Conservation (phyloP, 2,329 filamentous ascomycete species). For the Talaromyces rugulosus region DNA sequence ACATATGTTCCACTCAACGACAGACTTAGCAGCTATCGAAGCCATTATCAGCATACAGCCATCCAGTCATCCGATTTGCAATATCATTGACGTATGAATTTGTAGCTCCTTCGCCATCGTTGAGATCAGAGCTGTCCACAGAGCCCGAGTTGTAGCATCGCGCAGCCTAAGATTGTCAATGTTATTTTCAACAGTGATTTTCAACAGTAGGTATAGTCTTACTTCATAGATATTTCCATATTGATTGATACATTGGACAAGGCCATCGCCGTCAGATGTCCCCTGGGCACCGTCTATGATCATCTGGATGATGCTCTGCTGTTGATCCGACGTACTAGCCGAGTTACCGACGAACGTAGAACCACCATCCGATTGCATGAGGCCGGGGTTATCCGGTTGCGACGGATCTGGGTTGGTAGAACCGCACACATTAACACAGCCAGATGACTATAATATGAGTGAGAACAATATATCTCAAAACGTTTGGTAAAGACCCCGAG, state of each 20-base stretch:
- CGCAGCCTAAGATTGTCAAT: not conserved
- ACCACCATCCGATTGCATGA: constrained; percentile 12
- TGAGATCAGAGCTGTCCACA: constrained; percentile 7
- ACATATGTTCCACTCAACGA: not conserved
- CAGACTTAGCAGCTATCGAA: constrained; percentile 2
- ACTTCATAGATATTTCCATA: constrained; percentile 12
- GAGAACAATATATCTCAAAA: not conserved
- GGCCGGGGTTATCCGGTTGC: constrained; percentile 8
- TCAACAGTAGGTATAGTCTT: not conserved
- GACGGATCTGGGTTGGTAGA: constrained; percentile 9
- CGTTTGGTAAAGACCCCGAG: not conserved
- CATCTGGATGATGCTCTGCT: constrained; percentile 10
- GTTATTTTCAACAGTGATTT: not conserved
- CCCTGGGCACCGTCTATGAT: constrained; percentile 9
- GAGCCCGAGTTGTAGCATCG: constrained; percentile 13
- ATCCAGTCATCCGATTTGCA: constrained; percentile 9
- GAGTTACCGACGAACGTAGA: constrained; percentile 10
- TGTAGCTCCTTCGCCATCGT: constrained; percentile 8
- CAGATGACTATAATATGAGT: constrained; percentile 4
- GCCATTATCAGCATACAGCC: constrained; percentile 3
- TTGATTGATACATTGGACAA: constrained; percentile 11
- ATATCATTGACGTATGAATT: constrained; percentile 12
- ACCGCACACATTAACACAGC: constrained; percentile 10
- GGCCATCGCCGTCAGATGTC: constrained; percentile 6
- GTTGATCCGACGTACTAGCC: constrained; percentile 1